Evolutionary conservation across 2,329 filamentous ascomycete species (phyloP).

Genomic region (Rhynchosporium graminicola): DNA sequence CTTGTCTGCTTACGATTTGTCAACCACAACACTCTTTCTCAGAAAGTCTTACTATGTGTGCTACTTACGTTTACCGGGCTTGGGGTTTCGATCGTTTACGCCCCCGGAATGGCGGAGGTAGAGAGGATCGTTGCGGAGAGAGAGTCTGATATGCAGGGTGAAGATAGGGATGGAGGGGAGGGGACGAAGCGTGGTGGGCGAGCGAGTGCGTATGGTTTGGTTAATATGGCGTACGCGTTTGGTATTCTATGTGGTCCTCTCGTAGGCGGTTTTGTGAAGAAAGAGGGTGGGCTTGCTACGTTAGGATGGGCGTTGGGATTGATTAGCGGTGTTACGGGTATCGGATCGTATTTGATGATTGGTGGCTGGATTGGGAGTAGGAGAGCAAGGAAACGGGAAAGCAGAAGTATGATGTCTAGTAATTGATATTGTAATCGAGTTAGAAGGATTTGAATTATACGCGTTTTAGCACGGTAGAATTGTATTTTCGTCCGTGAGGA

Average conservation of each 20-base stretch:
- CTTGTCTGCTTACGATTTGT: background rate
- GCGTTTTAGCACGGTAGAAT: too few species aligned
- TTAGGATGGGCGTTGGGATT: background rate
- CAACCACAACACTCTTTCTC: background rate
- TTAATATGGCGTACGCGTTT: too few species aligned
- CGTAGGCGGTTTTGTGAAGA: too few species aligned
- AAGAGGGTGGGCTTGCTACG: too few species aligned
- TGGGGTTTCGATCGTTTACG: background rate
- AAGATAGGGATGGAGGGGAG: background rate
- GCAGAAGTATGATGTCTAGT: too few species aligned
- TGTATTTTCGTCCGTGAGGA: too few species aligned
- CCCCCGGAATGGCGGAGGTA: background rate
- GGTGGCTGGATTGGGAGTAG: background rate
- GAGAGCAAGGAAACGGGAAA: background rate
- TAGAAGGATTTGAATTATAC: too few species aligned
- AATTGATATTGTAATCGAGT: too few species aligned
- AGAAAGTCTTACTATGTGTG: background rate
- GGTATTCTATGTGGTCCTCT: too few species aligned
- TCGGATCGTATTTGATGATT: background rate
- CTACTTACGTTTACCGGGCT: background rate
- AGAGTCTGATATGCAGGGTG: background rate
- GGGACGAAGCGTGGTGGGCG: too few species aligned
- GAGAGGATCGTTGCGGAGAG: background rate
- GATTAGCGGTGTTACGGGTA: background rate
- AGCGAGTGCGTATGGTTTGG: too few species aligned